Percentiles rank a stretch among this genome's conserved stretches.
Evolutionary conservation across 129 eudicot species (phyloP).

Genomic region (Flaveria ramosissima): DNA sequence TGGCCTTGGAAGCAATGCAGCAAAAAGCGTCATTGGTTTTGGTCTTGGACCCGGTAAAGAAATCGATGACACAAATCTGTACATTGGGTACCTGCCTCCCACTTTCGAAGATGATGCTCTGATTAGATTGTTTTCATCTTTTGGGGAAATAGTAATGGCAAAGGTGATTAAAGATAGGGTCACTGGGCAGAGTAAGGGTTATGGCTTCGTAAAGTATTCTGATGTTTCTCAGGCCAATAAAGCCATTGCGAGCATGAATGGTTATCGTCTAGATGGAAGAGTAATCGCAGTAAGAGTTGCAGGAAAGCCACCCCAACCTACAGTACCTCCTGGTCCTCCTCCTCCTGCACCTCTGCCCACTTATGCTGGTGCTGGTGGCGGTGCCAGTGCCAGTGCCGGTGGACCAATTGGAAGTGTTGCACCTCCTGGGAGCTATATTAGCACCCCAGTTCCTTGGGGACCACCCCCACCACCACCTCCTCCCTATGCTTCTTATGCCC

Average conservation of each 20-base stretch:
- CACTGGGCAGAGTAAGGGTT: conserved; percentile 80
- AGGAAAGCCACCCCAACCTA: conserved; percentile 91
- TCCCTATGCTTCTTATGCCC: conserved; percentile 55
- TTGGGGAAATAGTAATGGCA: conserved; percentile 90
- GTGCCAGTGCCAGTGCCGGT: conserved; percentile 58
- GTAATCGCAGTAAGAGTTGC: conserved; percentile 91
- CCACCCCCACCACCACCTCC: conserved; percentile 76
- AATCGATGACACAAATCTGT: conserved; percentile 77
- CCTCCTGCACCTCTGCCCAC: conserved; percentile 47
- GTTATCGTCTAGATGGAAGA: conserved; percentile 82
- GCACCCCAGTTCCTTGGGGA: conserved; percentile 78
- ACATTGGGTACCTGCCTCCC: conserved; percentile 87
- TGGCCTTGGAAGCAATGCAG: conserved; percentile 47
- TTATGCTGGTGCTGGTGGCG: conserved; percentile 62
- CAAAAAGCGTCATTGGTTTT: conserved; percentile 33
- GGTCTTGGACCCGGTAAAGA: conserved; percentile 59
- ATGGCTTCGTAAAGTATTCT: conserved; percentile 87
- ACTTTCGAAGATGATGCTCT: conserved; percentile 82
- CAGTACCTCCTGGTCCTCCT: conserved; percentile 79
- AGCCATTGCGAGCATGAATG: conserved; percentile 86
- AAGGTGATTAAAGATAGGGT: conserved; percentile 85
- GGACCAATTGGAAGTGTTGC: conserved; percentile 63
- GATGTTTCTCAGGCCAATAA: conserved; percentile 71
- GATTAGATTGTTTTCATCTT: conserved; percentile 67
- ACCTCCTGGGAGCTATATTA: conserved; percentile 62